A percentile compares a stretch with the other conserved stretches of the same genome.
Conservation (phyloP, 345 rosid genomes). For the Iberis pinnata region DNA sequence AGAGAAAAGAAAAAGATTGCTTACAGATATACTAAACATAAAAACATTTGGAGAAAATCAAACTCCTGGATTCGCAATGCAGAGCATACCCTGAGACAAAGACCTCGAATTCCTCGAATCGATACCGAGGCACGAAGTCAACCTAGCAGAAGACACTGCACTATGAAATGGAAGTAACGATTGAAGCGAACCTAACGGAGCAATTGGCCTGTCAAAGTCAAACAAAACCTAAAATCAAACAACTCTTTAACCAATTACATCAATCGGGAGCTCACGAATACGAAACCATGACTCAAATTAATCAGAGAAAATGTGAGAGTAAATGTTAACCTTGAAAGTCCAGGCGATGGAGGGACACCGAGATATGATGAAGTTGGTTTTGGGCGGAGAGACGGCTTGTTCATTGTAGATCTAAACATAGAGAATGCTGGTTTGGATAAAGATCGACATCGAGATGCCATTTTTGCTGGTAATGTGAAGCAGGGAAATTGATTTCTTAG, state of each 20-base stretch:
- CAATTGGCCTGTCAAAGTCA: conserved; percentile 63
- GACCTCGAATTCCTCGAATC: conserved; percentile 73
- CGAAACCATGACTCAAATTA: background rate
- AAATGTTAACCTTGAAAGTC: conserved; percentile 54
- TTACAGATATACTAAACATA: conserved; percentile 54
- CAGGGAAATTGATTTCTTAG: conserved; percentile 16
- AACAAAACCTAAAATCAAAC: conserved; percentile 18
- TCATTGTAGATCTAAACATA: conserved; percentile 44
- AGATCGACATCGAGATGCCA: conserved; percentile 80
- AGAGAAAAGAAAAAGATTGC: conserved; percentile 35
- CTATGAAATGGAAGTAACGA: conserved; percentile 79
- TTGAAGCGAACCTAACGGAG: conserved; percentile 61
- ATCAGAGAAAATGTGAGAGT: background rate
- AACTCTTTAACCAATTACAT: background rate
- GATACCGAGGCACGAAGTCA: conserved; percentile 79
- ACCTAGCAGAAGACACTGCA: conserved; percentile 77
- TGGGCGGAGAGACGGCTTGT: conserved; percentile 46
- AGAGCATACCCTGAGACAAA: conserved; percentile 97
- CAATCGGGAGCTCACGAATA: background rate
- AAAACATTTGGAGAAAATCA: conserved; percentile 60
- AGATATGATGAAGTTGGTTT: conserved; percentile 36
- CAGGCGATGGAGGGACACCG: conserved; percentile 36
- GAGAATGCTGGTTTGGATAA: conserved; percentile 51
- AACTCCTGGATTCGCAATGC: conserved; percentile 95
- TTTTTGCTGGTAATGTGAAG: conserved; percentile 21